Evolutionary conservation across 2,329 filamentous ascomycete species (phyloP).

Genomic region (Botrytis paeoniae): DNA sequence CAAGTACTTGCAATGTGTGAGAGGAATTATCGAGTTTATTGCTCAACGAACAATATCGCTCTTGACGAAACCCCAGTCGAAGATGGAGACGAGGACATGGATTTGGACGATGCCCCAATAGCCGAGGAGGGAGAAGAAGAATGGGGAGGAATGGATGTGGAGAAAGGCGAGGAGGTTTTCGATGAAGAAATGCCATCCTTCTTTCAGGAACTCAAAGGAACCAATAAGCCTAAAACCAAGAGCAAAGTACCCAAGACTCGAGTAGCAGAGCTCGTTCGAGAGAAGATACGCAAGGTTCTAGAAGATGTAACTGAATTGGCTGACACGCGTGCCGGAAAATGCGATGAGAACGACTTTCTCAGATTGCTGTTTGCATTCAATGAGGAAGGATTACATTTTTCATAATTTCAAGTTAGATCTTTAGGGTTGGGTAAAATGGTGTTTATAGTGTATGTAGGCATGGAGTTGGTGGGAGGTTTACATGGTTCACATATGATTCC

Average conservation of each 20-base stretch:
- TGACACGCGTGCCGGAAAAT: constrained; percentile 79
- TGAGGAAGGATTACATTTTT: constrained; percentile 86
- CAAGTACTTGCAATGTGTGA: constrained; percentile 81
- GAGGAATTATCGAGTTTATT: constrained; percentile 86
- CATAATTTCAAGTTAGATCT: constrained; percentile 26
- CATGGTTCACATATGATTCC: neutral
- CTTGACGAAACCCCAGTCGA: constrained; percentile 63
- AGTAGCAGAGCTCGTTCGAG: constrained; percentile 75
- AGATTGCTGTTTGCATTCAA: constrained; percentile 80
- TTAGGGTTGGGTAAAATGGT: constrained; percentile 22
- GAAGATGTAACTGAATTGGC: constrained; percentile 76
- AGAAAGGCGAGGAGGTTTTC: constrained; percentile 40
- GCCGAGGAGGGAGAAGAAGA: constrained; percentile 48
- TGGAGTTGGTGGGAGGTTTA: constrained; percentile 28
- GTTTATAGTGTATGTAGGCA: constrained; percentile 18
- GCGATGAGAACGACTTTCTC: constrained; percentile 90
- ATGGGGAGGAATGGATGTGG: constrained; percentile 51
- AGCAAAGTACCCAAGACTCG: constrained; percentile 74
- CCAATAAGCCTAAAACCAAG: constrained; percentile 59
- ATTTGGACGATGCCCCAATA: constrained; percentile 45
- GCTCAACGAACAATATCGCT: constrained; percentile 77
- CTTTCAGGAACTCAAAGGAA: constrained; percentile 63
- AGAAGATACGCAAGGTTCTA: constrained; percentile 83
- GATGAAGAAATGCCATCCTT: constrained; percentile 77
- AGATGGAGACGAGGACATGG: constrained; percentile 45